Conservation (phyloP, 2,329 filamentous ascomycete species). For the Hysterium pulicare region DNA sequence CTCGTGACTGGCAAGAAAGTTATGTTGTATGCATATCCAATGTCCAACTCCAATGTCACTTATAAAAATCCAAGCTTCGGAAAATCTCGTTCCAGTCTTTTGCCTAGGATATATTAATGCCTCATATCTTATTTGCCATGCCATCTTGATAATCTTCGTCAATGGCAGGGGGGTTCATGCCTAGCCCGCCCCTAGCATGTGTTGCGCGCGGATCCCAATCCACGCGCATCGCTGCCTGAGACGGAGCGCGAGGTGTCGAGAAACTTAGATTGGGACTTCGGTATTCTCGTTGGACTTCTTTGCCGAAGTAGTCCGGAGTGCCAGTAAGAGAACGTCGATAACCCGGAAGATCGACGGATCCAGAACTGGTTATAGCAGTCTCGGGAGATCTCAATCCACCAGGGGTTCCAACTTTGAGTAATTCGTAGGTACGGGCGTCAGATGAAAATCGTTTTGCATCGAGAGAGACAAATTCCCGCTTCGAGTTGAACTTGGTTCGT, state of each 20-base stretch:
- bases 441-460: conserved; percentile 58
- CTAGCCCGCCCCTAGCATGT: conserved; percentile 39
- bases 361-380: conserved; percentile 25
- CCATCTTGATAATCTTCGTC: conserved; percentile 18
- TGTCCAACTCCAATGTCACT: neutral
- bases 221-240: conserved; percentile 19
- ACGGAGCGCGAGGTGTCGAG: conserved; percentile 39
- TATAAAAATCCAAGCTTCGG: neutral
- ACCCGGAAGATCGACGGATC: conserved; percentile 17
- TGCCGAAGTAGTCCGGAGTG: conserved; percentile 35
- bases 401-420: conserved; percentile 26
- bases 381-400: conserved; percentile 20
- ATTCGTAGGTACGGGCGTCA: conserved; percentile 32
- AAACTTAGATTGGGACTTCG: conserved; percentile 39
- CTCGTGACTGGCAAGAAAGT: neutral
- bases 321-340: conserved; percentile 20
- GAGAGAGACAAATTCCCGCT: conserved; percentile 83
- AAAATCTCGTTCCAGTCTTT: neutral
- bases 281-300: conserved; percentile 38
- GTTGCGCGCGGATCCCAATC: conserved; percentile 37
- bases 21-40: neutral
- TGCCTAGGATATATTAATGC: neutral
- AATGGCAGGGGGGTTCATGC: conserved; percentile 32
- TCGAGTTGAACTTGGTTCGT: conserved; percentile 46
- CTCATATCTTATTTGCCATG: conserved; percentile 28